Conservation (phyloP, 2,329 filamentous ascomycete species). For the Paradendryphiella salina region DNA sequence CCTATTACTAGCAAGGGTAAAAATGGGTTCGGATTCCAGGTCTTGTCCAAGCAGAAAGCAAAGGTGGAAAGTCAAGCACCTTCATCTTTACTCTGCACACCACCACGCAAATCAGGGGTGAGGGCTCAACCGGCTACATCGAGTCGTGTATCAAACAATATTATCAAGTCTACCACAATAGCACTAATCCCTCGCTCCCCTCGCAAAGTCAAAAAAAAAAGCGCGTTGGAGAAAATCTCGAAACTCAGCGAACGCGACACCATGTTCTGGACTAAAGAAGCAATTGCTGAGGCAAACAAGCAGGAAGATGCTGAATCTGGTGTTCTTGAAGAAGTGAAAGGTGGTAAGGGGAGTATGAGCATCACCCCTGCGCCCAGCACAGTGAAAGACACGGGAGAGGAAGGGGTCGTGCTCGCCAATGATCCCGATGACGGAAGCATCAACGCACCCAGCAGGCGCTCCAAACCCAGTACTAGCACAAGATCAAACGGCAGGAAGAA, state of each 20-base stretch:
- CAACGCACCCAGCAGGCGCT: background rate
- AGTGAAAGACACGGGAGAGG: background rate
- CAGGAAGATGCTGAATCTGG: background rate
- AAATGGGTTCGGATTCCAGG: no score
- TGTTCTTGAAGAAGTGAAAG: background rate
- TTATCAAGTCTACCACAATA: no score
- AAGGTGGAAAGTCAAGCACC: no score
- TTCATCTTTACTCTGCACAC: no score
- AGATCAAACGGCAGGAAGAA: background rate
- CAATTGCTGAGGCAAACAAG: background rate
- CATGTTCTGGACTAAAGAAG: background rate
- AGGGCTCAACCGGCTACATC: no score
- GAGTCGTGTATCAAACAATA: no score
- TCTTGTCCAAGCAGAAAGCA: no score
- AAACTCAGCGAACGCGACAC: background rate
- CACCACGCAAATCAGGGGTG: no score
- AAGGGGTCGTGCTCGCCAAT: background rate
- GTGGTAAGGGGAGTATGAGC: background rate
- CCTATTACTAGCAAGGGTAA: no score
- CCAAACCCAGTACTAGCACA: background rate
- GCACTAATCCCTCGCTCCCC: no score
- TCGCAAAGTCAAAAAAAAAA: no score
- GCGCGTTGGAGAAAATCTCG: no score
- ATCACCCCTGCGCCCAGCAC: background rate
- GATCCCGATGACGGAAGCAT: background rate